phyloP scores from a whole-genome alignment of 2,329 filamentous ascomycete species.

The Phyllosticta citribraziliensis region DNA sequence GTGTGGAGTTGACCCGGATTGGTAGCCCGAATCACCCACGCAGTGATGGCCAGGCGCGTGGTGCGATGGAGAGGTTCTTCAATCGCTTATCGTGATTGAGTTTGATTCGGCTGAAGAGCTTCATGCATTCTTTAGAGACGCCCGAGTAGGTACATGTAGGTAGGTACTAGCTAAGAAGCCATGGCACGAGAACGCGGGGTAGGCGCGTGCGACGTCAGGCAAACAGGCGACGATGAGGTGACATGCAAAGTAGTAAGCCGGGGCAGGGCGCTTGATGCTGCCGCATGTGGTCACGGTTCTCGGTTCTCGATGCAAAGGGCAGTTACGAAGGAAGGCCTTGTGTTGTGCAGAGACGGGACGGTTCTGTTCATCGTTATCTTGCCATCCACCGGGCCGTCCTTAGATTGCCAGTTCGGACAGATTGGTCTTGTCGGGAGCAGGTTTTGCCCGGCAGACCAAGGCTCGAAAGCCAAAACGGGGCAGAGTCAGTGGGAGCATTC shows the following conservation, averaged over 20 bases:
- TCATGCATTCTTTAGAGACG: too few species aligned
- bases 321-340: neutral
- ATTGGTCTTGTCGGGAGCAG: too few species aligned
- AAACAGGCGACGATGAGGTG: neutral
- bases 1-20: neutral
- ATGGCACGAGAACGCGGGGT: neutral
- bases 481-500: neutral
- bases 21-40: neutral
- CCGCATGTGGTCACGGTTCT: too few species aligned
- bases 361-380: too few species aligned
- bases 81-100: too few species aligned
- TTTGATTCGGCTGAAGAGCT: too few species aligned
- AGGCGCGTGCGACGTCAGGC: neutral
- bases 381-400: neutral
- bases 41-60: neutral
- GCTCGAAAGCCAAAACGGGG: neutral
- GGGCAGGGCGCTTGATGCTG: neutral
- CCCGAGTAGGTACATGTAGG: too few species aligned
- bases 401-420: neutral
- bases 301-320: neutral
- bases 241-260: neutral
- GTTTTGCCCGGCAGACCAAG: too few species aligned
- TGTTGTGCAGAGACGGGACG: too few species aligned
- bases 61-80: too few species aligned
- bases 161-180: too few species aligned